These are phyloP conservation scores for Ceratobasidium sp. DNA, from an alignment of 1,284 basidiomycete species.

Conservation along the genomic window DNA sequence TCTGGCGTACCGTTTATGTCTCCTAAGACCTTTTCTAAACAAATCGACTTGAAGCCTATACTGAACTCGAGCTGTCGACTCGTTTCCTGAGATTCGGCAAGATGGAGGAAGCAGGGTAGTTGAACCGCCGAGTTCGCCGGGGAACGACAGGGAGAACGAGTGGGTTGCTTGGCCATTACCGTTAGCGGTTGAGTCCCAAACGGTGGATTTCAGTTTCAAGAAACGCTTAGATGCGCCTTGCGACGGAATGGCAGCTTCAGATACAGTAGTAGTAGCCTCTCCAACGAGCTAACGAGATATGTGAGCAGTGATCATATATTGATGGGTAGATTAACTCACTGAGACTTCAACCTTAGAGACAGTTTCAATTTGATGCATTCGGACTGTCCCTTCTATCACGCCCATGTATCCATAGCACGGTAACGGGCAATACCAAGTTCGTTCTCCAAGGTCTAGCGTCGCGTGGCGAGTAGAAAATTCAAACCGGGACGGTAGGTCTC, in stretches of 20 bases:
- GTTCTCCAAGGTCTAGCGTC: conserved; percentile 33
- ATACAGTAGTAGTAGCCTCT: conserved; percentile 15
- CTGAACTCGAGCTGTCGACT: conserved; percentile 16
- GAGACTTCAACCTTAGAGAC: conserved; percentile 34
- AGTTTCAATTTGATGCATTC: conserved; percentile 38
- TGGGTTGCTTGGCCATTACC: not conserved
- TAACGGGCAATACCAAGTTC: conserved; percentile 35
- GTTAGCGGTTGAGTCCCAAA: conserved; percentile 20
- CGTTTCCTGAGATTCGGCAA: conserved; percentile 9
- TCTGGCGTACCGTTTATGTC: conserved; percentile 35
- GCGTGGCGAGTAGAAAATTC: conserved; percentile 29
- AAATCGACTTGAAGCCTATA: conserved; percentile 41
- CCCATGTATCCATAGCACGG: conserved; percentile 31
- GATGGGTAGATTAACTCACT: conserved; percentile 17
- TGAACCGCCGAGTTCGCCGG: not conserved
- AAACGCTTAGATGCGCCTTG: conserved; percentile 40
- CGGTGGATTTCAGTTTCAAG: conserved; percentile 12
- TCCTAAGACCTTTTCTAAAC: conserved; percentile 39
- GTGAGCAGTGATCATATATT: not conserved
- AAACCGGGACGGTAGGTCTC: conserved; percentile 32
- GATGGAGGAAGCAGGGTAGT: conserved; percentile 28
- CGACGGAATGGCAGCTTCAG: conserved; percentile 30
- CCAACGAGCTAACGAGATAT: conserved; percentile 18
- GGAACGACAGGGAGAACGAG: conserved; percentile 23
- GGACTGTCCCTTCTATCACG: conserved; percentile 24